phyloP scores from a whole-genome alignment of 768 basidiomycete genomes.

The Amanita molliuscula region DNA sequence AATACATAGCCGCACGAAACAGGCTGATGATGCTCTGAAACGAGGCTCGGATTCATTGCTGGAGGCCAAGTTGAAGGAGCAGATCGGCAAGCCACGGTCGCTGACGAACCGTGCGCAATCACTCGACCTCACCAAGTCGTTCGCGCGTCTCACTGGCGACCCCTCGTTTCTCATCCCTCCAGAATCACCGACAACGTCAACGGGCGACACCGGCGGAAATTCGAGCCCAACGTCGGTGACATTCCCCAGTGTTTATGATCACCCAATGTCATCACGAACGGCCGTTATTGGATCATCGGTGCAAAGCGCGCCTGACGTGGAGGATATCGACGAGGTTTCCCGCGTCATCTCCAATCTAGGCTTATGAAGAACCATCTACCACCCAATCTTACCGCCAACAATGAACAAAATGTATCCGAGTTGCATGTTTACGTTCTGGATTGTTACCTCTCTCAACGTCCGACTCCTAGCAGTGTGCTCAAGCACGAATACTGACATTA shows the following conservation, averaged over 20 bases:
- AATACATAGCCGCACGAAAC: constrained; percentile 55
- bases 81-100: constrained; percentile 66
- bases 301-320: constrained; percentile 42
- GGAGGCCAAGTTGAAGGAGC: constrained; percentile 77
- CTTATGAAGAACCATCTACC: constrained; percentile 27
- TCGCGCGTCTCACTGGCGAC: constrained; percentile 66
- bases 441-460: constrained; percentile 7
- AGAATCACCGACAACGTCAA: constrained; percentile 75
- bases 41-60: constrained; percentile 78
- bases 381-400: background rate
- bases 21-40: constrained; percentile 67
- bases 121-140: constrained; percentile 77
- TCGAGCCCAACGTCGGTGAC: constrained; percentile 74
- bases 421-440: constrained; percentile 2
- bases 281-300: constrained; percentile 29
- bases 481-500: background rate
- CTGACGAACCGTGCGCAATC: constrained; percentile 83
- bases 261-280: constrained; percentile 36
- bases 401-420: background rate
- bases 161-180: constrained; percentile 50
- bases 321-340: constrained; percentile 58
- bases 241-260: constrained; percentile 80
- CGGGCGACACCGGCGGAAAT: constrained; percentile 59
- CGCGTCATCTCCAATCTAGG: constrained; percentile 72
- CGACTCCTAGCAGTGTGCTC: constrained; percentile 7